Evolutionary conservation across 306 rosid species (phyloP).

Genomic region (Hippophae rhamnoides): DNA sequence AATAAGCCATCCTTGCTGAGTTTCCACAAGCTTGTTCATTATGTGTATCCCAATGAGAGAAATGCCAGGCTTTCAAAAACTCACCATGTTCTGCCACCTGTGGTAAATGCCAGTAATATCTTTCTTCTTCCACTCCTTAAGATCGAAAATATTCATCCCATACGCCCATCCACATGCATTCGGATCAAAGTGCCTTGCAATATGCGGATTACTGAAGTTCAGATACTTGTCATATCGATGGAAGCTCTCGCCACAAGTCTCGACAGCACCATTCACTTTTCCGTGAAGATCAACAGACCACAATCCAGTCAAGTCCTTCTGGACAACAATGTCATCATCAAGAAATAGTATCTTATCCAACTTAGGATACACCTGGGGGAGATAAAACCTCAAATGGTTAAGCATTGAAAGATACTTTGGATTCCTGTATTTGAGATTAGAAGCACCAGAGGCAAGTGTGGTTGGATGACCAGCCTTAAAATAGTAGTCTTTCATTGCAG

Average conservation of each 20-base stretch:
- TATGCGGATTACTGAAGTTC: slow-evolving; percentile 75
- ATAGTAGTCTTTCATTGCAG: slow-evolving; percentile 88
- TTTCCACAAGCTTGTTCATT: background rate
- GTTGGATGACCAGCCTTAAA: slow-evolving; percentile 83
- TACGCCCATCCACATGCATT: slow-evolving; percentile 98
- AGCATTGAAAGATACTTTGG: slow-evolving; percentile 98
- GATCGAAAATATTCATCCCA: slow-evolving; percentile 93
- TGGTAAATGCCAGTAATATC: slow-evolving; percentile 93
- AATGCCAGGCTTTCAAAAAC: slow-evolving; percentile 21
- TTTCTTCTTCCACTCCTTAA: slow-evolving; percentile 78
- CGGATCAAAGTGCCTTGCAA: slow-evolving; percentile 86
- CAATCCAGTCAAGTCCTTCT: slow-evolving; percentile 83
- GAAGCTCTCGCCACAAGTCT: slow-evolving; percentile 89
- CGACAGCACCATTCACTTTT: slow-evolving; percentile 96
- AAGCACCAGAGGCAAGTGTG: slow-evolving; percentile 57
- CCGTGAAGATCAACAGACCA: slow-evolving; percentile 72
- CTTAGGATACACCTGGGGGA: slow-evolving; percentile 89
- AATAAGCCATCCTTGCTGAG: background rate
- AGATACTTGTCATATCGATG: slow-evolving; percentile 93
- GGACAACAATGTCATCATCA: slow-evolving; percentile 95
- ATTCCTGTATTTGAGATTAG: slow-evolving; percentile 91
- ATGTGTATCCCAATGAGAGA: slow-evolving; percentile 3
- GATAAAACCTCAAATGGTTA: slow-evolving; percentile 90
- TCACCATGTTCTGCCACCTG: slow-evolving; percentile 98
- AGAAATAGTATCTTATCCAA: slow-evolving; percentile 84